Percentiles rank a stretch among this genome's conserved stretches.
Evolutionary conservation across 805 yeast species (phyloP).

Genomic region (Hanseniaspora nectarophila): DNA sequence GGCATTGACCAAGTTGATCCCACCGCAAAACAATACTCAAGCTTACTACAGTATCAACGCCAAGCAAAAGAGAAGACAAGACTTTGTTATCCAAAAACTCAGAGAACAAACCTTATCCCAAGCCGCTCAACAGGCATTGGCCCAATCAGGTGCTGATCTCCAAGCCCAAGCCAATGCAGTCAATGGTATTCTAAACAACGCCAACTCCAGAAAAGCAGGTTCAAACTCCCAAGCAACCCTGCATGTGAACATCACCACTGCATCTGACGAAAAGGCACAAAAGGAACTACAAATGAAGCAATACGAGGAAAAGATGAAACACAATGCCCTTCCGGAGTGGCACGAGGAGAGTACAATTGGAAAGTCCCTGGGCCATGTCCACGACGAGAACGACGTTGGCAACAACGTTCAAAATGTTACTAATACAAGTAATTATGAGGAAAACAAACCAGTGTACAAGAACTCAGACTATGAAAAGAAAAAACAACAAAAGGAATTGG

Average conservation of each 20-base stretch:
- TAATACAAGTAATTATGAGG: slow-evolving; percentile 17
- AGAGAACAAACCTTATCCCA: slow-evolving; percentile 16
- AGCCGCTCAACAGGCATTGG: slow-evolving; percentile 26
- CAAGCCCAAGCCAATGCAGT: slow-evolving; percentile 18
- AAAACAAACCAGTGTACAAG: slow-evolving; percentile 17
- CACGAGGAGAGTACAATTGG: slow-evolving; percentile 87
- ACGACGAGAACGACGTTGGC: slow-evolving; percentile 36
- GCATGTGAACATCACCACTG: slow-evolving; percentile 76
- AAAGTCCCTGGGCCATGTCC: slow-evolving; percentile 44
- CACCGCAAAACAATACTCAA: slow-evolving; percentile 59
- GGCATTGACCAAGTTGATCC: slow-evolving; percentile 69
- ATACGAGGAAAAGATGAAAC: slow-evolving; percentile 62
- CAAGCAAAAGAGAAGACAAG: slow-evolving; percentile 31
- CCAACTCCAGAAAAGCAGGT: slow-evolving; percentile 39
- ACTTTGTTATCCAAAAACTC: slow-evolving; percentile 15
- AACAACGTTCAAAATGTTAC: slow-evolving; percentile 16
- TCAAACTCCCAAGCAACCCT: slow-evolving; percentile 69
- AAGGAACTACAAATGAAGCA: slow-evolving; percentile 55
- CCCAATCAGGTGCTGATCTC: slow-evolving; percentile 16
- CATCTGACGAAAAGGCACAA: slow-evolving; percentile 65
- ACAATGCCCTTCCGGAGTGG: slow-evolving; percentile 96
- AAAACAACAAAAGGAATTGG: slow-evolving; percentile 60
- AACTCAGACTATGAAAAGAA: slow-evolving; percentile 39
- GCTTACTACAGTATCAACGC: slow-evolving; percentile 59
- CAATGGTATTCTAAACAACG: slow-evolving; percentile 30